Evolutionary conservation across 768 basidiomycete species (phyloP).

Genomic region (Zangia roseola): DNA sequence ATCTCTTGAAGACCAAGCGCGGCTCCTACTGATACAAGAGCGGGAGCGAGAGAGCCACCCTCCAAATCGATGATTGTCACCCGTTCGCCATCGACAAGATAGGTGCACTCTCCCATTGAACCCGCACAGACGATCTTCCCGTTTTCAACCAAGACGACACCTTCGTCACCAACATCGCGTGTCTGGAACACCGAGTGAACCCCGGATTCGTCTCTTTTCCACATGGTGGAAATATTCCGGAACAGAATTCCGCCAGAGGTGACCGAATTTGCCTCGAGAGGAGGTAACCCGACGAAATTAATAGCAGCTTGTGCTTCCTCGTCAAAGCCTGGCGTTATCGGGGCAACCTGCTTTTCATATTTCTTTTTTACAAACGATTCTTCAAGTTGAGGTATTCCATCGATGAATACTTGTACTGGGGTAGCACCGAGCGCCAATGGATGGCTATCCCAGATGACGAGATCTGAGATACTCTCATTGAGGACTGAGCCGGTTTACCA

Average conservation of each 20-base stretch:
- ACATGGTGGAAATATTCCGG: slow-evolving; percentile 47
- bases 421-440: slow-evolving; percentile 79
- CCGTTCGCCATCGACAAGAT: slow-evolving; percentile 9
- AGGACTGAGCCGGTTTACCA: background rate
- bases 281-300: slow-evolving; percentile 67
- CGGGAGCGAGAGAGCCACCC: slow-evolving; percentile 62
- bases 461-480: slow-evolving; percentile 31
- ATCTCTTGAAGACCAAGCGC: slow-evolving; percentile 72
- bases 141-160: slow-evolving; percentile 45
- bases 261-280: slow-evolving; percentile 43
- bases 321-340: slow-evolving; percentile 56
- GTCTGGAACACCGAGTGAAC: slow-evolving; percentile 17
- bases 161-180: slow-evolving; percentile 13
- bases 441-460: slow-evolving; percentile 71
- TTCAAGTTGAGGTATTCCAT: slow-evolving; percentile 69
- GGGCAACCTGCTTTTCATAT: slow-evolving; percentile 46
- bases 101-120: slow-evolving; percentile 5
- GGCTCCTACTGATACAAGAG: slow-evolving; percentile 63
- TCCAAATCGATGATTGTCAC: slow-evolving; percentile 45
- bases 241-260: slow-evolving; percentile 46
- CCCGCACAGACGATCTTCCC: slow-evolving; percentile 56
- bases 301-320: slow-evolving; percentile 58
- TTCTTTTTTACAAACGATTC: slow-evolving; percentile 45
- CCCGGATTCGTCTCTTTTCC: slow-evolving; percentile 22
- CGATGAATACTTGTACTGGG: slow-evolving; percentile 78